Conservation (phyloP, 2,329 filamentous ascomycete genomes). For the Trichoderma citrinoviride region DNA sequence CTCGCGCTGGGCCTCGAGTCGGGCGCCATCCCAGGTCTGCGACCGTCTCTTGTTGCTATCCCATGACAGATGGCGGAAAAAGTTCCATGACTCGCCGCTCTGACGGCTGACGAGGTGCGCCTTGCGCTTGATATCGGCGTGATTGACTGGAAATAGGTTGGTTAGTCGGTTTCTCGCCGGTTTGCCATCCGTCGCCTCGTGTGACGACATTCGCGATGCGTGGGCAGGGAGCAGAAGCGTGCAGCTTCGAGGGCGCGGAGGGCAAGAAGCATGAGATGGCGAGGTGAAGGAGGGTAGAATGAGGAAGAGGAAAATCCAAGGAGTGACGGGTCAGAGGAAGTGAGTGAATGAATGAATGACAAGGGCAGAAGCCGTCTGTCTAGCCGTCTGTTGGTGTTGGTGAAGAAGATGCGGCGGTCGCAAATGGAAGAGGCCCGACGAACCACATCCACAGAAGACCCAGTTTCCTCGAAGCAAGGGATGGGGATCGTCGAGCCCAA, state of each 20-base stretch:
- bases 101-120: conserved; percentile 45
- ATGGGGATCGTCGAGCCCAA: no score
- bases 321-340: neutral
- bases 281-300: neutral
- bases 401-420: neutral
- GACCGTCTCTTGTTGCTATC: conserved; percentile 27
- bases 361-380: neutral
- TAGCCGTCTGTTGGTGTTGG: conserved; percentile 2
- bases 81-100: conserved; percentile 42
- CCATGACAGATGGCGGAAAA: conserved; percentile 43
- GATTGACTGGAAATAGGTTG: conserved; percentile 41
- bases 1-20: conserved; percentile 34
- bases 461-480: neutral
- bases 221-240: conserved; percentile 12
- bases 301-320: neutral
- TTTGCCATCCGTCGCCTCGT: neutral
- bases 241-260: conserved; percentile 8
- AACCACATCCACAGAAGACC: neutral
- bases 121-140: conserved; percentile 43
- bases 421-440: conserved; percentile 10
- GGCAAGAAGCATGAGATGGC: conserved; percentile 18
- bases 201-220: conserved; percentile 18
- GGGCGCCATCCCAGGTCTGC: conserved; percentile 37
- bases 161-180: conserved; percentile 19
- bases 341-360: neutral